Conservation (phyloP, 129 eudicot genomes). For the Cynara cardunculus region DNA sequence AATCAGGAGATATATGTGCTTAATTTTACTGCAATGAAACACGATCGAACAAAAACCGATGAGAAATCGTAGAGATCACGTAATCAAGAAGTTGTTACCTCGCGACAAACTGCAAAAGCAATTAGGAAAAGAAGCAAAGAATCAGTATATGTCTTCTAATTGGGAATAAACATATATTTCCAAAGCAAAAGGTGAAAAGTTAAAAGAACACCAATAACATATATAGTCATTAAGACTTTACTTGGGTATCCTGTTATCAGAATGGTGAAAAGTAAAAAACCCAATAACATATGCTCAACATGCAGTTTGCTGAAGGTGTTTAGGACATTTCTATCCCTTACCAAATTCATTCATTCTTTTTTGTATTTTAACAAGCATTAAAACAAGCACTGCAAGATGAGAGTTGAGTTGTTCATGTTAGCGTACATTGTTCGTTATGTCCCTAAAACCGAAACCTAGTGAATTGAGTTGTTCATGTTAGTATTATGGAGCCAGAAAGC, state of each 20-base stretch:
- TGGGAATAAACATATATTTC: constrained; percentile 1
- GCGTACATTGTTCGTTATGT: too few species aligned
- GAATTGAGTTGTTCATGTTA: background rate
- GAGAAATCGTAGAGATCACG: background rate
- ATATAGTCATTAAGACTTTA: constrained; percentile 17
- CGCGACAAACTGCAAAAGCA: background rate
- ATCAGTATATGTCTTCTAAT: constrained; percentile 1
- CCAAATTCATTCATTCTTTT: background rate
- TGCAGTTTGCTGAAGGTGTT: background rate
- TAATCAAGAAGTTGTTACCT: background rate
- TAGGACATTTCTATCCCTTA: background rate
- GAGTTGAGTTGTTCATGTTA: too few species aligned
- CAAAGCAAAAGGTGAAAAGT: constrained; percentile 17
- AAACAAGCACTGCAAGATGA: too few species aligned
- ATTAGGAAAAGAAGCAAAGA: constrained; percentile 27
- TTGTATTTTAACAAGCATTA: background rate
- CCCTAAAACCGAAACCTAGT: background rate
- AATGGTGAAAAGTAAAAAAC: background rate
- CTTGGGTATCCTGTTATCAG: constrained; percentile 24
- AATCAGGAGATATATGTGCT: background rate
- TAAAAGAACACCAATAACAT: background rate
- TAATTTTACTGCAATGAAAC: background rate
- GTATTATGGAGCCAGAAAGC: background rate
- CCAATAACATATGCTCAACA: background rate
- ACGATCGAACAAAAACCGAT: background rate